Evolutionary conservation across 2,329 filamentous ascomycete genomes (phyloP).

Genomic region (Diaporthe caulivora): DNA sequence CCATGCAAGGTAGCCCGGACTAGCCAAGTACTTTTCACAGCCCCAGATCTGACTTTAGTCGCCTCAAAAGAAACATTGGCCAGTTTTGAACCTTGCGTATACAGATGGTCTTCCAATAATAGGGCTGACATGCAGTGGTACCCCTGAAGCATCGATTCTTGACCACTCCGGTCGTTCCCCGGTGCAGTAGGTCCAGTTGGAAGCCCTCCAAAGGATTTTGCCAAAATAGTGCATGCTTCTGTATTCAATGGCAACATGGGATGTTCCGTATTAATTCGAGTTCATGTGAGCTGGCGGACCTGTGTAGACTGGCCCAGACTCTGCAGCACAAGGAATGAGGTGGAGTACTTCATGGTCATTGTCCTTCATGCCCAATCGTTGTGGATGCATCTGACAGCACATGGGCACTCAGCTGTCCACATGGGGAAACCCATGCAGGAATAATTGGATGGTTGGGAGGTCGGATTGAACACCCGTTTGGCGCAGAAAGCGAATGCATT

Average conservation of each 20-base stretch:
- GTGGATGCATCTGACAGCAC: background rate
- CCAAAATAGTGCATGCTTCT: background rate
- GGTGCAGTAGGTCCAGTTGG: background rate
- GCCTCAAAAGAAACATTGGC: background rate
- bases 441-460: background rate
- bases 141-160: background rate
- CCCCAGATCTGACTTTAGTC: background rate
- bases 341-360: no score
- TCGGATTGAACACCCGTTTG: background rate
- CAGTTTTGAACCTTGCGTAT: background rate
- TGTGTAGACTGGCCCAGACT: background rate
- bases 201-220: background rate
- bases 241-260: background rate
- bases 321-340: background rate
- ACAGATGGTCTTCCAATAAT: background rate
- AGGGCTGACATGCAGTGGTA: conserved; percentile 9
- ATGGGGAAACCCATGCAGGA: background rate
- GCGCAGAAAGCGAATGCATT: background rate
- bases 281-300: background rate
- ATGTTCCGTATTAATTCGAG: background rate
- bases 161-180: background rate
- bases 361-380: background rate
- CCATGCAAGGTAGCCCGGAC: background rate
- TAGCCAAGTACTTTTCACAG: background rate
- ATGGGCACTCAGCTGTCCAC: background rate